These are phyloP conservation scores for Fusarium abutilonis DNA, from an alignment of 2,329 filamentous ascomycete genomes.

Conservation along the genomic window DNA sequence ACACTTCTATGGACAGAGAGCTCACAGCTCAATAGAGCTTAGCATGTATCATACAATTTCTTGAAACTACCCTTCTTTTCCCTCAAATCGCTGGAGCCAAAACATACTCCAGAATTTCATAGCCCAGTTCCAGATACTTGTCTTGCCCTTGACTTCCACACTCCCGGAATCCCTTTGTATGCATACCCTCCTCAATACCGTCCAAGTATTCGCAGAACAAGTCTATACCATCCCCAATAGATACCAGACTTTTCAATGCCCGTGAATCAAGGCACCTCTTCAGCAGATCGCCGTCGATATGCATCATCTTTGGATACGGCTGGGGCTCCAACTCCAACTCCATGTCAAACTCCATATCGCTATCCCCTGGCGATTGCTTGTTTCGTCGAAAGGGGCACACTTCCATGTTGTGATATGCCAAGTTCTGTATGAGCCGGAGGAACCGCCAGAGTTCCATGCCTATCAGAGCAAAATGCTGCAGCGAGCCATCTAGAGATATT, in stretches of 20 bases:
- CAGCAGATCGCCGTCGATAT: conserved; percentile 75
- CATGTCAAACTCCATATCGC: conserved; percentile 28
- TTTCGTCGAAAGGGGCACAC: conserved; percentile 59
- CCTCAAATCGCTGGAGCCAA: conserved; percentile 60
- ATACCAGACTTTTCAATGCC: conserved; percentile 56
- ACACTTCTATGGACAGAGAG: neutral
- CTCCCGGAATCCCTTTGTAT: conserved; percentile 50
- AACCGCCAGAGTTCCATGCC: conserved; percentile 70
- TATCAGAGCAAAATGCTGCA: conserved; percentile 76
- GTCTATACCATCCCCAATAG: conserved; percentile 46
- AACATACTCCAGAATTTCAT: conserved; percentile 64
- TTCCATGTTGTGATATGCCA: conserved; percentile 61
- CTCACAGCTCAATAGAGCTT: neutral
- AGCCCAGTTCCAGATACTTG: conserved; percentile 60
- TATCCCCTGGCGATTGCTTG: conserved; percentile 10
- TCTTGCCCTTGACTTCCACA: conserved; percentile 34
- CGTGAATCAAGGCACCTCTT: conserved; percentile 61
- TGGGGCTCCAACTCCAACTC: conserved; percentile 49
- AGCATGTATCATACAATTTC: neutral
- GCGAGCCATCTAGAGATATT: conserved; percentile 72
- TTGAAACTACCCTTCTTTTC: neutral
- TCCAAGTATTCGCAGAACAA: conserved; percentile 62
- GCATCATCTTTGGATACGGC: conserved; percentile 61
- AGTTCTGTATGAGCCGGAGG: conserved; percentile 76
- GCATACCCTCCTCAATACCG: conserved; percentile 57